Percentiles rank a stretch among this genome's conserved stretches.
Conservation (phyloP, 2,329 filamentous ascomycete species). For the Westerdykella ornata region DNA sequence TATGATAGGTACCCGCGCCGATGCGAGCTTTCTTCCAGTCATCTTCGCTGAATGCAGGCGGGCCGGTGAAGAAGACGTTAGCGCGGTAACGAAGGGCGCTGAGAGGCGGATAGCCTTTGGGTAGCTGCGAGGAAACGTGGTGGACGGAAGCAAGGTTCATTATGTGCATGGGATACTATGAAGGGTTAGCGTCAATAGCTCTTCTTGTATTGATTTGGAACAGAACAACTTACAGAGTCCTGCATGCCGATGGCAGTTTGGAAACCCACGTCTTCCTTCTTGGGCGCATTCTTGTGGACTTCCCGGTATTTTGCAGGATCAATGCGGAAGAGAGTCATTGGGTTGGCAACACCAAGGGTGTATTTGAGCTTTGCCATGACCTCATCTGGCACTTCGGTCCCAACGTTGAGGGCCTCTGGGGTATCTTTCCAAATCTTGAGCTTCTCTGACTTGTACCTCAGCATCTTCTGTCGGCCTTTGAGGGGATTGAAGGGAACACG, state of each 20-base stretch:
- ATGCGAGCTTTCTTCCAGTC: constrained; percentile 58
- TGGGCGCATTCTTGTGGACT: constrained; percentile 56
- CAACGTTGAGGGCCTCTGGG: constrained; percentile 44
- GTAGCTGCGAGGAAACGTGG: constrained; percentile 53
- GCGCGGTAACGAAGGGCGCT: constrained; percentile 61
- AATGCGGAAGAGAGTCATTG: constrained; percentile 62
- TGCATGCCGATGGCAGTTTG: constrained; percentile 62
- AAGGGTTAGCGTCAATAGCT: constrained; percentile 1
- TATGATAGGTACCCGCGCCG: constrained; percentile 45
- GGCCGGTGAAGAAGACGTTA: constrained; percentile 64
- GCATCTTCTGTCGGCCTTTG: constrained; percentile 50
- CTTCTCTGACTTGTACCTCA: constrained; percentile 54
- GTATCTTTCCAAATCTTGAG: constrained; percentile 61
- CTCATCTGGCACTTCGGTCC: constrained; percentile 44
- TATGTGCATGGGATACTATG: constrained; percentile 62
- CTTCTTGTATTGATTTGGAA: not conserved
- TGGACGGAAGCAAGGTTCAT: constrained; percentile 59
- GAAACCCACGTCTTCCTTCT: constrained; percentile 53
- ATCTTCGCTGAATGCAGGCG: constrained; percentile 61
- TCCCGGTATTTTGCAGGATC: constrained; percentile 53
- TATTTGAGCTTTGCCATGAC: constrained; percentile 56
- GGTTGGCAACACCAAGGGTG: constrained; percentile 61
- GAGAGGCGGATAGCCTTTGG: constrained; percentile 49
- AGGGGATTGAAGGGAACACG: constrained; percentile 60
- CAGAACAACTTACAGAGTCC: constrained; percentile 52